Percentiles rank a stretch among this genome's conserved stretches.
Evolutionary conservation across 1,139 yeast species (phyloP).

Genomic region (Torulaspora globosa): DNA sequence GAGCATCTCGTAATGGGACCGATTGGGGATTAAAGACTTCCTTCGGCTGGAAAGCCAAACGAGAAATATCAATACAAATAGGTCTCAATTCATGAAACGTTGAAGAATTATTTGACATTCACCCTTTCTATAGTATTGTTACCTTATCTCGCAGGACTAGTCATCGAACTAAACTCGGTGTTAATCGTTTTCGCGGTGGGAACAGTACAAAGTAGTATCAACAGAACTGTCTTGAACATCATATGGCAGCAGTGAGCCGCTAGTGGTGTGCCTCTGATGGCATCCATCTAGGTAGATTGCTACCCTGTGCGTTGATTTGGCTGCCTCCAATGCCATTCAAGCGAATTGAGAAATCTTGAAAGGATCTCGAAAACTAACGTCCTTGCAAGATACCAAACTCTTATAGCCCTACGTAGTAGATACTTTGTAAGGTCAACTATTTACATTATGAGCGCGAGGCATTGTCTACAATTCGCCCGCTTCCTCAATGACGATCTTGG

Average conservation of each 20-base stretch:
- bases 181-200: slow-evolving; percentile 1
- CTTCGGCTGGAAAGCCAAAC: slow-evolving; percentile 41
- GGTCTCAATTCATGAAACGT: slow-evolving; percentile 33
- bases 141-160: not conserved
- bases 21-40: slow-evolving; percentile 37
- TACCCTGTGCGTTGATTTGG: too few species aligned
- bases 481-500: slow-evolving; percentile 66
- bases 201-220: not conserved
- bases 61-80: slow-evolving; percentile 43
- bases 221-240: not conserved
- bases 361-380: not conserved
- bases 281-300: too few species aligned
- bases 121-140: not conserved
- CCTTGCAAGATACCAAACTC: too few species aligned
- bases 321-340: too few species aligned
- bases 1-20: slow-evolving; percentile 32
- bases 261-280: not conserved
- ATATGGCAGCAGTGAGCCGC: not conserved
- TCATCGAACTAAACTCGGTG: slow-evolving; percentile 2
- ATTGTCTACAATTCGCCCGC: slow-evolving; percentile 61
- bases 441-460: slow-evolving; percentile 16
- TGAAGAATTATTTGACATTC: slow-evolving; percentile 10
- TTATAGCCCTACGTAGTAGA: not conserved
- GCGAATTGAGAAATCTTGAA: not conserved
- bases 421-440: not conserved